phyloP scores from a whole-genome alignment of 2,329 filamentous ascomycete genomes.

The Clarireedia paspali region DNA sequence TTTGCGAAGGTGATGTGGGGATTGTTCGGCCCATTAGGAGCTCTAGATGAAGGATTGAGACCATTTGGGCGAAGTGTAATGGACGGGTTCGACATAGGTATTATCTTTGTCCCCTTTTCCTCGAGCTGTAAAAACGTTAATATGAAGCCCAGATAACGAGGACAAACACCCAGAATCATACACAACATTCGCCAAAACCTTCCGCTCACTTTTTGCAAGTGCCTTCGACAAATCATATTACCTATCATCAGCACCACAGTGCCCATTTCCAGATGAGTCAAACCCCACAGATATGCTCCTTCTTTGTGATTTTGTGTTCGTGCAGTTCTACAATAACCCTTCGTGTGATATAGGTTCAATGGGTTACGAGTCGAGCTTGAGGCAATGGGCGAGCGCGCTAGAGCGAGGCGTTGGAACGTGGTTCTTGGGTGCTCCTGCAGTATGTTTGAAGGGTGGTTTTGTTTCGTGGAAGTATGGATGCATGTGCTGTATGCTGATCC shows the following conservation, averaged over 20 bases:
- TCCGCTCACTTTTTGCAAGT: conserved; percentile 22
- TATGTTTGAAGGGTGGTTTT: background rate
- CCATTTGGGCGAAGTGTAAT: conserved; percentile 29
- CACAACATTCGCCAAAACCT: conserved; percentile 26
- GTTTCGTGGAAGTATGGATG: background rate
- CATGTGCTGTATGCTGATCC: background rate
- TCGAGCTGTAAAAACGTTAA: background rate
- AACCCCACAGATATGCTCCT: conserved; percentile 28
- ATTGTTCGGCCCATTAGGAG: conserved; percentile 29
- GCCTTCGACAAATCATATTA: conserved; percentile 27
- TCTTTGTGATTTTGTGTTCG: conserved; percentile 32
- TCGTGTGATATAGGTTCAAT: conserved; percentile 26
- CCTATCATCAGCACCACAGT: conserved; percentile 34
- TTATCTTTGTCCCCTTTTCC: background rate
- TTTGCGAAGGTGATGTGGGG: conserved; percentile 31
- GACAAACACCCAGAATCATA: conserved; percentile 24
- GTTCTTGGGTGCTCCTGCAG: conserved; percentile 30
- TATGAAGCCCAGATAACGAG: conserved; percentile 28
- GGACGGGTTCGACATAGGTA: conserved; percentile 34
- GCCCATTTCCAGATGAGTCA: conserved; percentile 32
- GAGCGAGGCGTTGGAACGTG: conserved; percentile 17
- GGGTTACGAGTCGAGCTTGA: conserved; percentile 25
- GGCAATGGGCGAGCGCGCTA: conserved; percentile 29
- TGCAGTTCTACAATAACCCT: conserved; percentile 38
- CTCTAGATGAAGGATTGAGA: conserved; percentile 21